Evolutionary conservation across 2,329 filamentous ascomycete species (phyloP), one percentile per base, ranked within the genome.

Genomic region (Zymoseptoria brevis): DNA sequence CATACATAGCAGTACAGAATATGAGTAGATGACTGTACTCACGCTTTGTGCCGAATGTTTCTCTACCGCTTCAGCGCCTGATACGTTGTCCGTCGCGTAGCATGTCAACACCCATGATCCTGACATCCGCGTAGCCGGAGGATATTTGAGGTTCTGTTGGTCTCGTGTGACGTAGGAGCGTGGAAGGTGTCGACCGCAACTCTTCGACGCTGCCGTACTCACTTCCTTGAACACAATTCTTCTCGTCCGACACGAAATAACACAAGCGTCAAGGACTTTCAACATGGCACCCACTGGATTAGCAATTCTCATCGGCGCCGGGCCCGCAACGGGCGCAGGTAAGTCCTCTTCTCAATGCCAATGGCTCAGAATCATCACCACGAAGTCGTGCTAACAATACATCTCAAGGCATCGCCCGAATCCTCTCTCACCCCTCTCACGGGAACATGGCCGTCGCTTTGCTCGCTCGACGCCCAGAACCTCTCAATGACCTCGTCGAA

Each of bases 381-480:
- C 16, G 9, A n/a, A 16, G 2, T 19, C 19, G 22, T 24, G n/a
- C 50, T 54, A 53, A 57, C 35, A 8, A 30, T 1, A 9, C 9
- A 8, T 30, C 8, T 22, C 29, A 63, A 55, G 81, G 82, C 50
- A 84, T 84, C n/a, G 79, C 80, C 21, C 75, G 80, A 19, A 76
- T 82, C 41, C 77, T 84, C 48, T 79, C 81, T 2, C 69, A 75
- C 53, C 77, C 78, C 0, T 71, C 73, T 0, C 77, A 82, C 29
- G 81, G 81, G 35, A 83, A 83, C 66, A 74, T 82, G 53, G 81
- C 81, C 22, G 77, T 84, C 8, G 81, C 81, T 16, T 74, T 83
- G 7, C 75, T 83, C 51, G 80, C 81, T 7, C 76, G 81, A 4
- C 75, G 77, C 29, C 71, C 73, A 19, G 78, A 80, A 54, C 74